Conservation (phyloP, 352 stramenopile species). For the Globisporangium camurandrum region DNA sequence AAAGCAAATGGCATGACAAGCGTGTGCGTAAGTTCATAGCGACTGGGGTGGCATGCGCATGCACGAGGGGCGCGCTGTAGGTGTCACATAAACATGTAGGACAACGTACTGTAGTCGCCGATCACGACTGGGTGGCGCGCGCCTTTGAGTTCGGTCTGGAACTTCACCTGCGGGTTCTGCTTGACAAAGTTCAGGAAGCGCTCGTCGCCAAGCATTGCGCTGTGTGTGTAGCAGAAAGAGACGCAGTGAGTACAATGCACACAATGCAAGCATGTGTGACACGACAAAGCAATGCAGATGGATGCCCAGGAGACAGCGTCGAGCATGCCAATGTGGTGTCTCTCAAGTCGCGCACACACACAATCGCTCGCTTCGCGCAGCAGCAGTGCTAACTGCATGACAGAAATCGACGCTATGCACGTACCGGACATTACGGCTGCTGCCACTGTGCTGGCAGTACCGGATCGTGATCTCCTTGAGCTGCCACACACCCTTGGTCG, state of each 20-base stretch:
- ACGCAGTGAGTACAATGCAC: neutral
- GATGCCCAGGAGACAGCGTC: too few species aligned
- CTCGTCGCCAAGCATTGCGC: conserved; percentile 60
- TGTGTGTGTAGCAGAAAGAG: conserved; percentile 4
- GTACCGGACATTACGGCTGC: conserved; percentile 69
- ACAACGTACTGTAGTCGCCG: conserved; percentile 72
- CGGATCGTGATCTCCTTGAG: conserved; percentile 75
- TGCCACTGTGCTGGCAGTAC: conserved; percentile 73
- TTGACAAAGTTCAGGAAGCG: conserved; percentile 82
- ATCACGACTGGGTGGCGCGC: conserved; percentile 74
- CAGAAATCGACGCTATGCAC: neutral
- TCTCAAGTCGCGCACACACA: neutral
- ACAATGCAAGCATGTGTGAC: too few species aligned
- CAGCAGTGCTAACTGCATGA: too few species aligned
- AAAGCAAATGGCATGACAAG: conserved; percentile 1
- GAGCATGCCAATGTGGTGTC: neutral
- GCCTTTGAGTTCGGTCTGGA: conserved; percentile 81
- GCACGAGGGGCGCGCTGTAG: too few species aligned
- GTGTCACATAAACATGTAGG: too few species aligned
- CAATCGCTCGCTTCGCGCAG: neutral
- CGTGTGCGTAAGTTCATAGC: too few species aligned
- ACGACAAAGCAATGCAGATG: too few species aligned
- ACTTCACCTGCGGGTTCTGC: conserved; percentile 82
- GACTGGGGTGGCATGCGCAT: too few species aligned
- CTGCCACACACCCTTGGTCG: conserved; percentile 72